These are phyloP conservation scores for Neurospora crassa DNA, from an alignment of 2,329 filamentous ascomycete species.

Conservation along the genomic window DNA sequence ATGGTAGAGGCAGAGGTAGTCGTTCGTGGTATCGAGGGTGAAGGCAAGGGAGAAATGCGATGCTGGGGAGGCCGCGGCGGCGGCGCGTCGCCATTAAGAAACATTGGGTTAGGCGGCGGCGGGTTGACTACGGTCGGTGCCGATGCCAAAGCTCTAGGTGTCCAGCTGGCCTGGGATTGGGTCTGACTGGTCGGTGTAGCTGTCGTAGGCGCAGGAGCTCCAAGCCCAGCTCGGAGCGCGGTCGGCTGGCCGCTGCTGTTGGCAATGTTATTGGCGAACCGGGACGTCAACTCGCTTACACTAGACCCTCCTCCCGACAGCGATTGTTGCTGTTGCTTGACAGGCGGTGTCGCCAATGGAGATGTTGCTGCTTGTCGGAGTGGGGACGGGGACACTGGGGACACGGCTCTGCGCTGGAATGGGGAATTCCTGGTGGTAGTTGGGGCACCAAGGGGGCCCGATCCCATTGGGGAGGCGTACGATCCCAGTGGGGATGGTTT, in stretches of 20 bases:
- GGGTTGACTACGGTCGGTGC: background rate
- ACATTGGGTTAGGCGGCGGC: background rate
- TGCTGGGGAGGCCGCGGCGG: background rate
- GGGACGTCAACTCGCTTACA: background rate
- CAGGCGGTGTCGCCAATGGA: constrained; percentile 29
- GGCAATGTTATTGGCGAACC: background rate
- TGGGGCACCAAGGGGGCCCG: constrained; percentile 51
- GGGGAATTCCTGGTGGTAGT: constrained; percentile 44
- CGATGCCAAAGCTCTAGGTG: constrained; percentile 8
- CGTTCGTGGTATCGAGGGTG: background rate
- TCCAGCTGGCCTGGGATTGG: constrained; percentile 24
- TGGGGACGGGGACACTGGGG: constrained; percentile 52
- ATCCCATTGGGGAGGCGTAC: constrained; percentile 46
- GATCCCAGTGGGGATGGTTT: constrained; percentile 59
- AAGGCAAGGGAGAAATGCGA: background rate
- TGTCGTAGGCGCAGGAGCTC: background rate
- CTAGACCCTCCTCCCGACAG: background rate
- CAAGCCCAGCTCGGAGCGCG: background rate
- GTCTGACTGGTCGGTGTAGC: background rate
- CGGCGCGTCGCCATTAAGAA: background rate
- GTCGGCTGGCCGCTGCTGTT: background rate
- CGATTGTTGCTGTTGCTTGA: background rate
- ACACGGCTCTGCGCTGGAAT: constrained; percentile 37
- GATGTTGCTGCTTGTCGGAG: constrained; percentile 56
- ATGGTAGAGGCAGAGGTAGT: constrained; percentile 24